Evolutionary conservation across 1,139 yeast species (phyloP), one percentile per base, ranked within the genome.

Genomic region (Diutina catenulata): DNA sequence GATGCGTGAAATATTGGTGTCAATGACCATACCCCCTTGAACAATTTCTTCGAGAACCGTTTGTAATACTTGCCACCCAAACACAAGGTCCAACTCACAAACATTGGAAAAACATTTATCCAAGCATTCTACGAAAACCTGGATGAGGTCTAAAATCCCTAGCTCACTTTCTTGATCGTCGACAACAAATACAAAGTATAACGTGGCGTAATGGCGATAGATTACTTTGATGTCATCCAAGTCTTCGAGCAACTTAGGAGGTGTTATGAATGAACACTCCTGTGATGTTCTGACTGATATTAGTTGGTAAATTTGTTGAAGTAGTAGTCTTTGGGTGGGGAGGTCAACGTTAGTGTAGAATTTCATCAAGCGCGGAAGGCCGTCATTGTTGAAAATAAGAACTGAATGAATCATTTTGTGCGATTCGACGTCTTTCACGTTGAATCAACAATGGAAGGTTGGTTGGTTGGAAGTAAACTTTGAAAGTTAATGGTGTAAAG

Each of bases 1-100:
- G 28, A 91, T 87, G 45, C 83, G 74, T 29, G 64, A 57, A 21
- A 87, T 84, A 49, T 80, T 86, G 1, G 98, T 88, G 55, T 91
- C 98, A 28, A 93, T 84, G n/a, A 91, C 98, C 94, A 93, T 80
- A 0, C 99, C 99, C 22, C 97, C 98, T 54, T 91, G 98, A 1
- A 91, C 81, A 31, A 91, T 82, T 50, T 93, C 97, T 52, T 81
- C 91, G 40, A 91, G 60, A 4, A 91, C 96, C 2, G 95, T 81
- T 52, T 91, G 94, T 33, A 91, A 62, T 11, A 87, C 94, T 57
- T 91, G 96, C 96, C 97, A 91, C 20, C 96, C 96, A 57, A 87
- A 88, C 19, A 93, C 96, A 48, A 91, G 66, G 56, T 91, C 98
- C 47, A 91, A 68, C 55, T 91, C 99, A 56, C 96, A 88, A 5